Evolutionary conservation across 2,329 filamentous ascomycete genomes (phyloP), one percentile per base, ranked within the genome.

Genomic region (Botrytis aclada): DNA sequence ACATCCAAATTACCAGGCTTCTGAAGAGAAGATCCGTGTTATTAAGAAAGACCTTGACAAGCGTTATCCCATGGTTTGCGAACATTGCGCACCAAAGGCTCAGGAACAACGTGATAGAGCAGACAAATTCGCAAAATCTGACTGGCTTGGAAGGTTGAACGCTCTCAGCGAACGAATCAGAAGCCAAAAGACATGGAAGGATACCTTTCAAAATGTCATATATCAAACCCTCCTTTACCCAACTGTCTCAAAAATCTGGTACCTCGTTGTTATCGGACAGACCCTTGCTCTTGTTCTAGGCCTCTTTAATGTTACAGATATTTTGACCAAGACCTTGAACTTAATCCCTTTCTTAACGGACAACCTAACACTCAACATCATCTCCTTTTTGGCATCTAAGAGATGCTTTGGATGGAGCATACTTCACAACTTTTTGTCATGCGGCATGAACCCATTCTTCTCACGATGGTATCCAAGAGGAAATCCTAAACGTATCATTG

Each of bases 51-150:
- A 90, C 69, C 85, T 98, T 29, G 95, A 98, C 83, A 86, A 89
- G 78, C 88, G 92, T 67, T 98, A 98, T 80, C 96, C 96, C 0
- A 94, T 96, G 80, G 91, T 97, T 73, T 99, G 96, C 83, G 87
- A 87, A 75, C 85, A 89, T 63, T 99, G 96, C 82, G 92, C 93
- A 75, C 92, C 90, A 9, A 88, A 85, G 74, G 95, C 95, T 34
- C 88, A 91, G 75, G 84, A 87, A 51, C 88, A 90, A 74, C 89
- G 98, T 70, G 86, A 88, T 34, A 85, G 89, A 76, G 90, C 93
- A 0, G 91, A 89, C 14, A 97, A 97, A 80, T 92, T 90, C 45
- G 94, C 94, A 41, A 78, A 81, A 73, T 69, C 78, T 39, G 80
- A 81, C 74, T 75, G 77, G 73, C 74, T 81, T 45, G 71, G 79